Base-by-base conservation (phyloP, 2,329 filamentous ascomycete genomes). In the Aspergillus jensenii region DNA sequence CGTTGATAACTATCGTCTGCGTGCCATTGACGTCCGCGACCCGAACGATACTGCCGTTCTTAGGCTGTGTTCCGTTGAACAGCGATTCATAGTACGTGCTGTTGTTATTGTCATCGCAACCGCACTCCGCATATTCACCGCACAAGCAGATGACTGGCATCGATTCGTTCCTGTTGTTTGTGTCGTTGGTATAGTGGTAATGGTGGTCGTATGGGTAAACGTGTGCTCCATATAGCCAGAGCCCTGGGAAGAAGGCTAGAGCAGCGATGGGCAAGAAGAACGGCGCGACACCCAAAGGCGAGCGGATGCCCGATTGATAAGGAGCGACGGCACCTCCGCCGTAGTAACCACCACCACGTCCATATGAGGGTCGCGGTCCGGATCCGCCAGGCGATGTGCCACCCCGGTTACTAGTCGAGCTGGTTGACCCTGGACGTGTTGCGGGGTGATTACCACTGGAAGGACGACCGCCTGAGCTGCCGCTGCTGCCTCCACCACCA, bases 131-230 rank as follows among this genome's bases (percentile, higher is more conserved):
- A 64, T 82, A 81, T 56, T 81, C 66, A 59, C 82, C 74, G 67
- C 85, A 88, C 39, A 85, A 67, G 65, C 85, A 88, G 3, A 79
- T 72, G 6, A 87, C 80, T 0, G 83, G 83, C 12, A 82, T 63
- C 0, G 77, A 78, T 62, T 81, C 72, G 65, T 85, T 84, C 9
- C 67, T 62, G 44, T 78, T 75, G 35, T 69, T 74, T 6, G 76
- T 74, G 43, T 78, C 70, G 59, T 80, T 73, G 70, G 79, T 78
- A 58, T 77, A 78, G 66, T 82, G 78, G 37, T 76, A 78, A 6
- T 75, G 76, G 63, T 80, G 71, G 46, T 64, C 65, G 72, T 82
- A 85, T 3, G 78, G 71, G 67, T 88, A 87, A 2, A 78, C 78
- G 60, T 84, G 87, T 4, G 76, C 81, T 43, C 78, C 79, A 65